Percentiles rank a stretch among this genome's conserved stretches.
Evolutionary conservation across 2,329 filamentous ascomycete genomes (phyloP).

Genomic region (Ambrosiella cleistominuta): DNA sequence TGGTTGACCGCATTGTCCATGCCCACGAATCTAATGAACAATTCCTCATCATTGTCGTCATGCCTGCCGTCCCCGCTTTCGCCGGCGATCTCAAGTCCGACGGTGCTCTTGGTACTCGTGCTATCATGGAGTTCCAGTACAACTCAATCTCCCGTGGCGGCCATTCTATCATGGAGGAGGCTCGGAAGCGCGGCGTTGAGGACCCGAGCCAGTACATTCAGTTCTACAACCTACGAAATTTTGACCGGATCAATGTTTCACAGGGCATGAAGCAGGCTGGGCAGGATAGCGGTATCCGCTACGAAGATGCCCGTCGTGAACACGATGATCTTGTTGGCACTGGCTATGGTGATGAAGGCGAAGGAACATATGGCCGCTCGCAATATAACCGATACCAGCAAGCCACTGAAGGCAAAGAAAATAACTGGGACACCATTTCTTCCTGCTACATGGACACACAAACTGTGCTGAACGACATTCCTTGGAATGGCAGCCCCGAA

Average conservation of each 20-base stretch:
- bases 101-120: constrained; percentile 56
- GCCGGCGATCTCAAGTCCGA: constrained; percentile 62
- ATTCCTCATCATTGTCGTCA: constrained; percentile 61
- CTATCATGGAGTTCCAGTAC: constrained; percentile 83
- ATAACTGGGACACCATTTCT: constrained; percentile 52
- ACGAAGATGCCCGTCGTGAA: constrained; percentile 47
- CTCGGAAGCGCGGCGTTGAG: constrained; percentile 48
- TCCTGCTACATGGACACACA: constrained; percentile 72
- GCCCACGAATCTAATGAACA: constrained; percentile 46
- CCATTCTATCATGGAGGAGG: constrained; percentile 57
- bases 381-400: constrained; percentile 57
- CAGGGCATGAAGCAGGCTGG: constrained; percentile 43
- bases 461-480: constrained; percentile 42
- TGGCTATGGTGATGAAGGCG: constrained; percentile 23
- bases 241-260: constrained; percentile 64
- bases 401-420: constrained; percentile 26
- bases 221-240: constrained; percentile 74
- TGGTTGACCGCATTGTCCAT: constrained; percentile 59
- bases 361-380: constrained; percentile 21
- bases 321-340: constrained; percentile 40
- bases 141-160: constrained; percentile 61
- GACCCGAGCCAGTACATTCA: constrained; percentile 57
- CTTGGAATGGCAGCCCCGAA: constrained; percentile 37
- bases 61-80: constrained; percentile 67
- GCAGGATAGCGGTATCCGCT: constrained; percentile 44